Evolutionary conservation across 2,329 filamentous ascomycete species (phyloP), one percentile per base, ranked within the genome.

Genomic region (Epichloe amarillans): DNA sequence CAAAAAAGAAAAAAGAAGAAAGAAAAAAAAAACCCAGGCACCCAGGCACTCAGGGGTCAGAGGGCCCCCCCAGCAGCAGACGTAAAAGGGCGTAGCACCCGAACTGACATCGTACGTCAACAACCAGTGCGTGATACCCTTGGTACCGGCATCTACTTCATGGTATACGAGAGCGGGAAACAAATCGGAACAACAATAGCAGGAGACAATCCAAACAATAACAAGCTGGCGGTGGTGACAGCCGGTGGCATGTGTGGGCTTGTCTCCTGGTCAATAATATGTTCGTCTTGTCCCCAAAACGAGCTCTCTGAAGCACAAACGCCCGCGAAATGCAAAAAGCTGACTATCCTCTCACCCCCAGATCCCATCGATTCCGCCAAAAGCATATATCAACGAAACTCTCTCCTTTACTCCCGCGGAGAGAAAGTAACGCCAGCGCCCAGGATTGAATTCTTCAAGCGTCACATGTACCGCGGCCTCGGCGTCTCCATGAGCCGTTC

Each of bases 161-260:
- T 86, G 70, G 90, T 88, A 33, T 94, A 94, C 64, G 88, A 94
- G 67, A 89, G 85, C 64, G 80, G 82, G 58, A 94, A 94, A 63
- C 87, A 93, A 64, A 69, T 91, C 23, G 76, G 89, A 55, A 86
- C 84, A 19, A 88, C 86, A 15, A 80, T 86, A 56, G 80, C 78
- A 41, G 78, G 84, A 46, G 84, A 85, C 55, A 77, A 77, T 54
- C 82, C 83, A 7, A 81, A 86, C n/a, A 87, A 84, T 46, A 86
- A 85, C 60, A 86, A 86, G n/a, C 65, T 87, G 50, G 84, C 87
- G 15, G 86, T 93, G 35, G 78, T 90, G 14, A 73, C 83, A 46
- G 86, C 88, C 19, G 88, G 88, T 50, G 88, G 84, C 23, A 71
- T 91, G 50, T 93, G 88, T 64, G 88, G 88, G 3, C 80, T 93